Base-by-base conservation (phyloP, 2,329 filamentous ascomycete genomes). In the Daldinia sp. region DNA sequence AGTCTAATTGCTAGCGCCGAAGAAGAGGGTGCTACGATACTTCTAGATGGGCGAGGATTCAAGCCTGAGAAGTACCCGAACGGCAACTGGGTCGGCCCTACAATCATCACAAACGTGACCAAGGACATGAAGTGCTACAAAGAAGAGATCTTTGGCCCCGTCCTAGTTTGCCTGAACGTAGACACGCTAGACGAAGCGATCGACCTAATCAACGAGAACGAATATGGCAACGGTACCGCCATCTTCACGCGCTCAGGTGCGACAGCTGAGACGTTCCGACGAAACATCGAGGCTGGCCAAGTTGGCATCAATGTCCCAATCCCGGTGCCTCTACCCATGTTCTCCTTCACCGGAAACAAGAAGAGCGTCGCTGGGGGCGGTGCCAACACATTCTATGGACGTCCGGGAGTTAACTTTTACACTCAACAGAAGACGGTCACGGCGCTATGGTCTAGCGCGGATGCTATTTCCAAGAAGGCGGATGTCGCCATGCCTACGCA, bases 361-460 rank as follows among this genome's bases (percentile, higher is more conserved):
- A 94, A 91, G 85, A 93, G 89, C 73, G 84, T 98, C 59, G 95
- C 95, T 0, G 95, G 94, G 56, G 94, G 94, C 53, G 94, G 95
- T 64, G 91, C 92, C 34, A 96, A 87, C 80, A 96, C 93, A 13
- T 98, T 99, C 77, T 99, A 99, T 79, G 95, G 95, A 69, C 91
- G 92, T 79, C 92, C 93, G 0, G 95, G 94, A 21, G 80, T 99
- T 76, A 89, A 91, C 75, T 99, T 99, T 77, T 98, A 96, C 79
- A 99, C 95, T 2, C 95, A 98, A 81, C 86, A 91, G 75, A 98
- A 99, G 91, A 99, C 95, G 2, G 95, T 99, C 49, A 99, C 95
- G 54, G 90, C 92, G 69, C 80, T 96, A 76, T 99, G 95, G 95
- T 87, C 88, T 74, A 88, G 86, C 64, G 88, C 94, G 73, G 94